Percentiles rank a stretch among this genome's conserved stretches.
Evolutionary conservation across 371 early-diverging fungal species (phyloP).

Genomic region (Neoconidiobolus thromboides): DNA sequence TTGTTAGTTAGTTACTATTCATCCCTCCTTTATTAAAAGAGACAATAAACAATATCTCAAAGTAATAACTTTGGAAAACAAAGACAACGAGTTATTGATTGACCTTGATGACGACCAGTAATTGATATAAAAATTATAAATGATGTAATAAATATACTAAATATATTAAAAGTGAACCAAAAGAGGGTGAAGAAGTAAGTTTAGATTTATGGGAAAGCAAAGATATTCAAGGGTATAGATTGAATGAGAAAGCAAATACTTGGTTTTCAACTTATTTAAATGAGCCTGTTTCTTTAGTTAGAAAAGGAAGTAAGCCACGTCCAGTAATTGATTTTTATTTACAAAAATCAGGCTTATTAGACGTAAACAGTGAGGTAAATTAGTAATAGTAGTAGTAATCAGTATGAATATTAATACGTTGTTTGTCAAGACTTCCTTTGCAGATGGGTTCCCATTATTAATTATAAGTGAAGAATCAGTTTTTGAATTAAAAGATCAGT

Average conservation of each 20-base stretch:
- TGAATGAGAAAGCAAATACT: not conserved
- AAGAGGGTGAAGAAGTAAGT: too few relatives aligned
- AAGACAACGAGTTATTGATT: too few relatives aligned
- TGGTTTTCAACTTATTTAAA: constrained; percentile 9
- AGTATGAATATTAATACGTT: too few relatives aligned
- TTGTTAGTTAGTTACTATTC: not conserved
- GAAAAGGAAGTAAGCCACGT: not conserved
- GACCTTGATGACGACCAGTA: too few relatives aligned
- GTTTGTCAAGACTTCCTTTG: constrained; percentile 14
- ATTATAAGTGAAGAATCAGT: constrained; percentile 16
- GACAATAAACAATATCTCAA: not conserved
- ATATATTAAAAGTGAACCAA: too few relatives aligned
- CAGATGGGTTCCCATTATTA: constrained; percentile 20
- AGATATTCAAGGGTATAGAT: too few relatives aligned
- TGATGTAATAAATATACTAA: too few relatives aligned
- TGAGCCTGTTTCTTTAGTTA: not conserved
- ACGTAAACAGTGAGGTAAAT: not conserved
- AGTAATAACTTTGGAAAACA: constrained; percentile 4
- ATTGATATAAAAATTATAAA: too few relatives aligned
- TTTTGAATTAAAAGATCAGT: constrained; percentile 12
- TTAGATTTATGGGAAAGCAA: too few relatives aligned
- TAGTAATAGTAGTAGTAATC: not conserved
- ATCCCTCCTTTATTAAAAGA: not conserved
- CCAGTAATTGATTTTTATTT: not conserved
- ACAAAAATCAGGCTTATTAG: not conserved